These are phyloP conservation scores for Jackrogersella multiformis DNA, from an alignment of 495 filamentous ascomycete genomes.

Conservation along the genomic window DNA sequence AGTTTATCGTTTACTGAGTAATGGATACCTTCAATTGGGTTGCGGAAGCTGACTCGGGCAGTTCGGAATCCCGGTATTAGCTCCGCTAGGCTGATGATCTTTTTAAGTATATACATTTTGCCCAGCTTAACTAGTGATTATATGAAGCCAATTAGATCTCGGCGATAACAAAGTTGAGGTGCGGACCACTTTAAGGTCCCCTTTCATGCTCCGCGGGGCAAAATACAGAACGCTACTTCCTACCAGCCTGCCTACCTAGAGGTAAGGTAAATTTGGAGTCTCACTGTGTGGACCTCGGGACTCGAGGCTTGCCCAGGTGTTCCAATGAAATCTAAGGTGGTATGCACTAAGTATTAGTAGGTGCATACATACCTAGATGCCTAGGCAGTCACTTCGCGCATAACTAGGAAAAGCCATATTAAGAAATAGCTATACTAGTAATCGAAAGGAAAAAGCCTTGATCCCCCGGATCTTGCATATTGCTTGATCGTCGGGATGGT, in stretches of 20 bases:
- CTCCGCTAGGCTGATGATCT: constrained; percentile 26
- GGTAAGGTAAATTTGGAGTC: constrained; percentile 14
- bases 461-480: constrained; percentile 40
- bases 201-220: constrained; percentile 30
- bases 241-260: no score
- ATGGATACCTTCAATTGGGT: constrained; percentile 5
- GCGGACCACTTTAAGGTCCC: constrained; percentile 29
- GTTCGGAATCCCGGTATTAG: constrained; percentile 18
- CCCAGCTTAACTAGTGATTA: constrained; percentile 10
- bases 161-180: constrained; percentile 30
- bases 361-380: not conserved
- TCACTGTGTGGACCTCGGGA: constrained; percentile 31
- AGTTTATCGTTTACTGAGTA: constrained; percentile 7
- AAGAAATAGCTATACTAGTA: constrained; percentile 1
- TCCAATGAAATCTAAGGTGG: not conserved
- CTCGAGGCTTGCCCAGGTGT: not conserved
- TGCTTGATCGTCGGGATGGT: constrained; percentile 22
- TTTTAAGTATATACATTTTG: constrained; percentile 18
- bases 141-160: constrained; percentile 28
- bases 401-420: constrained; percentile 7
- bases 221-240: not conserved
- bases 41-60: constrained; percentile 22
- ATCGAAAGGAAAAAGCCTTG: constrained; percentile 16
- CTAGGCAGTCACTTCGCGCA: not conserved
- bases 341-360: not conserved